A percentile compares a stretch with the other conserved stretches of the same genome.
Conservation (phyloP, 2,329 filamentous ascomycete species). For the Purpureocillium lavendulum region DNA sequence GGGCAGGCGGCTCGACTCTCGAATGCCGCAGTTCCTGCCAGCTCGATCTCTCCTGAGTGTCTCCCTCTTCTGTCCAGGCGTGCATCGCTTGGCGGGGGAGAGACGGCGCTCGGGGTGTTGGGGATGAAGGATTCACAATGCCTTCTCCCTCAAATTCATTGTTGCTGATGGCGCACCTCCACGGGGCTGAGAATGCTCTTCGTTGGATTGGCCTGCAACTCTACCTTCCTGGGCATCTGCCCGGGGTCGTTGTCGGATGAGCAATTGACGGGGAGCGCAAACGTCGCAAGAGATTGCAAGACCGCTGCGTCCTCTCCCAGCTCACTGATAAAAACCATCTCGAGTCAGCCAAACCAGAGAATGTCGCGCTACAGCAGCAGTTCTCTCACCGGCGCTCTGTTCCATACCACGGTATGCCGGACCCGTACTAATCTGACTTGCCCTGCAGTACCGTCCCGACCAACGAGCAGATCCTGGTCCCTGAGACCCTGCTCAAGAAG, state of each 20-base stretch:
- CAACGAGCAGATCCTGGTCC: slow-evolving; percentile 91
- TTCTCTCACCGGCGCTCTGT: slow-evolving; percentile 80
- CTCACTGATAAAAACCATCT: slow-evolving; percentile 77
- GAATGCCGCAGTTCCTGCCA: slow-evolving; percentile 37
- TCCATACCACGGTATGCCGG: slow-evolving; percentile 55
- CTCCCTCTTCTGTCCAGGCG: slow-evolving; percentile 47
- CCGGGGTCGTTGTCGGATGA: slow-evolving; percentile 73
- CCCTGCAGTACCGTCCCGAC: slow-evolving; percentile 74
- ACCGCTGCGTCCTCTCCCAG: slow-evolving; percentile 1
- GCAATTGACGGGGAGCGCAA: slow-evolving; percentile 15
- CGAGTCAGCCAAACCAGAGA: slow-evolving; percentile 85
- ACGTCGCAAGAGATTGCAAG: slow-evolving; percentile 1
- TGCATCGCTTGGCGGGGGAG: slow-evolving; percentile 42
- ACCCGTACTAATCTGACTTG: slow-evolving; percentile 70
- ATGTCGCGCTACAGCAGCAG: slow-evolving; percentile 86
- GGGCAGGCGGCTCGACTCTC: slow-evolving; percentile 35
- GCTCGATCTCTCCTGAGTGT: slow-evolving; percentile 67
- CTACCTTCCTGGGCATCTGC: slow-evolving; percentile 31
- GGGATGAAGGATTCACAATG: slow-evolving; percentile 52
- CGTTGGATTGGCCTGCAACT: slow-evolving; percentile 18
- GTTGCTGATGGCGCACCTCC: slow-evolving; percentile 34
- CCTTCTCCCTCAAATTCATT: slow-evolving; percentile 73
- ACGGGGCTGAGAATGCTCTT: slow-evolving; percentile 16
- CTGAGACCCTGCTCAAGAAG: slow-evolving; percentile 99
- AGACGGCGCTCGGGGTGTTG: slow-evolving; percentile 66